phyloP scores from a whole-genome alignment of 225 moss, liverwort and hornwort genomes.

The Straminergon stramineum region DNA sequence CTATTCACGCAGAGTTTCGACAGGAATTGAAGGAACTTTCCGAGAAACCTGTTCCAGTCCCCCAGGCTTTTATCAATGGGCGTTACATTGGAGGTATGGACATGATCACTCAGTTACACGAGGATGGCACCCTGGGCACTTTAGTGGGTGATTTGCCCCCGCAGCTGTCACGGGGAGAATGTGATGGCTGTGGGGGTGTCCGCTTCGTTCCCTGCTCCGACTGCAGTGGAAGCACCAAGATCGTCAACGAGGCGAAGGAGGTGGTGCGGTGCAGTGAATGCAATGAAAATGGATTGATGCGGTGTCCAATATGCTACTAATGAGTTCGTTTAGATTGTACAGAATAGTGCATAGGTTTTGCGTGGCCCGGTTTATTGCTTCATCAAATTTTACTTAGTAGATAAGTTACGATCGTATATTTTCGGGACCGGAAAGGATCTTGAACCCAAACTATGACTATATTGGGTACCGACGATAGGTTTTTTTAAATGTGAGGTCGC shows the following conservation, averaged over 20 bases:
- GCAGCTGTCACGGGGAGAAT: constrained; percentile 24
- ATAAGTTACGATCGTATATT: not conserved
- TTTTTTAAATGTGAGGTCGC: not conserved
- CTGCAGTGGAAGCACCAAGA: constrained; percentile 51
- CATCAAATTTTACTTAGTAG: not conserved
- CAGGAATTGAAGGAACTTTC: constrained; percentile 73
- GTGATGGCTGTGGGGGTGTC: constrained; percentile 52
- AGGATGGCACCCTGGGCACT: constrained; percentile 28
- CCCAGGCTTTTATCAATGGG: constrained; percentile 44
- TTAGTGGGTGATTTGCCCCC: constrained; percentile 33
- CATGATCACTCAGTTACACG: constrained; percentile 25
- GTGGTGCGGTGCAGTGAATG: constrained; percentile 49
- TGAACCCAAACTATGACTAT: not conserved
- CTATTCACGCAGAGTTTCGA: constrained; percentile 91
- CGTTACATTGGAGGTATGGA: constrained; percentile 42
- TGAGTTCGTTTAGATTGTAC: constrained; percentile 6
- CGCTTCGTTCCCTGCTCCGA: constrained; percentile 51
- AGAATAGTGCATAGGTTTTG: constrained; percentile 3
- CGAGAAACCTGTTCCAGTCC: constrained; percentile 41
- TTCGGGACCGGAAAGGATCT: not conserved
- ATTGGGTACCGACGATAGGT: not conserved
- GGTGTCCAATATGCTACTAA: constrained; percentile 52
- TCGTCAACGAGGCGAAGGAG: constrained; percentile 27
- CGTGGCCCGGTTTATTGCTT: constrained; percentile 7
- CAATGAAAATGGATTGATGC: constrained; percentile 57